Evolutionary conservation across 169 alveolate genomes (phyloP), one percentile per base, ranked within the genome.

Genomic region (Plasmodium inui): DNA sequence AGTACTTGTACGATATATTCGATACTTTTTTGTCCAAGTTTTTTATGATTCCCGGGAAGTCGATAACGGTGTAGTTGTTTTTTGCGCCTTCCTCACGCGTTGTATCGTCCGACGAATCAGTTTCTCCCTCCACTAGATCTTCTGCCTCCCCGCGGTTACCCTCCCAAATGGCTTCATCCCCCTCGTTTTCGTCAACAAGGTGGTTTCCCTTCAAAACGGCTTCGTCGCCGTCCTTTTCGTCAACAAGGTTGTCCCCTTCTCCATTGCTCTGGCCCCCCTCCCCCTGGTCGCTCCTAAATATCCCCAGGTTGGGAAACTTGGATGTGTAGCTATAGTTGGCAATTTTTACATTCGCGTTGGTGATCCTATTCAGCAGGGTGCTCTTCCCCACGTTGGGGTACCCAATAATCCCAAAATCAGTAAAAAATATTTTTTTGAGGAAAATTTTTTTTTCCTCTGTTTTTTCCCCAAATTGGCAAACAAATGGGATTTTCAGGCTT

Each of bases 401-500:
- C 4, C 94, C 94, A 79, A 89, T 89, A 79, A 89, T 89, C 26
- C 94, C 89, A 39, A 89, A 80, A 61, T 89, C 94, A 44, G 90
- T 57, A 80, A 89, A 89, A 39, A 79, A 79, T 28, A 89, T 57
- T 89, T 89, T 89, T 89, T 89, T 89, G 41, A 89, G 37, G 37
- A 57, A 79, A 57, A 89, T 79, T 57, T 89, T 79, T 89, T 89
- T 89, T 67, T 89, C 94, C 82, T 89, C 79, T 57, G 90, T 89
- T 89, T 89, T 89, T 79, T 89, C 94, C 50, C 94, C 95, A 92
- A 44, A 92, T 92, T 92, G 92, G 57, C 95, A 92, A 19, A 92
- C 92, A 76, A 74, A 83, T 39, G 92, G 92, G 41, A 83, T 67
- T 73, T 84, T 94, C 83, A 96, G 94, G 86, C 91, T 92, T 55